Evolutionary conservation across 2,329 filamentous ascomycete genomes (phyloP).

Genomic region (Cucurbitaria berberidis): DNA sequence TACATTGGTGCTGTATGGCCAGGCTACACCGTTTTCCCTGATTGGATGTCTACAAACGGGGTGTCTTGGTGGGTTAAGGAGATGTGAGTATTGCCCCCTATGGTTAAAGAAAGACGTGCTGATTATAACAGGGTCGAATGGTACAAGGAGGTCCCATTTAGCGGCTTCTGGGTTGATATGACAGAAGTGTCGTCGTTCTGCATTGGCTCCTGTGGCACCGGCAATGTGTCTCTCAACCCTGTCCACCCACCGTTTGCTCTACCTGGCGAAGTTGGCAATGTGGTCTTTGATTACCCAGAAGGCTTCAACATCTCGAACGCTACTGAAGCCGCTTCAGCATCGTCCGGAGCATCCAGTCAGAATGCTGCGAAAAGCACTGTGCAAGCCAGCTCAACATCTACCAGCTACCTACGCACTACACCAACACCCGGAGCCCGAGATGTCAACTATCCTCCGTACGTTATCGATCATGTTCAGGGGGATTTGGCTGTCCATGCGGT

Average conservation of each 20-base stretch:
- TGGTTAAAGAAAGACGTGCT: background rate
- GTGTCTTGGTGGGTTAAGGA: conserved; percentile 66
- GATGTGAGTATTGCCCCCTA: conserved; percentile 43
- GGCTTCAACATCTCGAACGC: conserved; percentile 72
- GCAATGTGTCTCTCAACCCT: conserved; percentile 69
- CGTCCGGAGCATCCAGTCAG: conserved; percentile 61
- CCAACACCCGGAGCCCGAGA: conserved; percentile 69
- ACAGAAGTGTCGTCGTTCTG: conserved; percentile 69
- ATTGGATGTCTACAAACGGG: conserved; percentile 65
- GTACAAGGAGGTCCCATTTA: conserved; percentile 60
- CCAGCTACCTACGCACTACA: conserved; percentile 62
- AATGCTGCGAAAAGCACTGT: conserved; percentile 48
- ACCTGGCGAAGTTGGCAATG: conserved; percentile 67
- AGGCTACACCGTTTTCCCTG: conserved; percentile 66
- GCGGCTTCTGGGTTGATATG: conserved; percentile 68
- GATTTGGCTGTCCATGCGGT: conserved; percentile 76
- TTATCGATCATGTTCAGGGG: conserved; percentile 74
- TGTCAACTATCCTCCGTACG: conserved; percentile 76
- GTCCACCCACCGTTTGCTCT: conserved; percentile 70
- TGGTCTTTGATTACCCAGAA: conserved; percentile 69
- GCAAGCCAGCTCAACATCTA: conserved; percentile 34
- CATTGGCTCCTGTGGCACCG: conserved; percentile 72
- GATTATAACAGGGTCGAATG: conserved; percentile 45
- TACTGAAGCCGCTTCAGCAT: conserved; percentile 68
- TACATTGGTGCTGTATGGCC: conserved; percentile 65